Percentiles rank a stretch among this genome's conserved stretches.
phyloP scores from a whole-genome alignment of 1,284 basidiomycete genomes.

The Microstroma glucosiphilum region DNA sequence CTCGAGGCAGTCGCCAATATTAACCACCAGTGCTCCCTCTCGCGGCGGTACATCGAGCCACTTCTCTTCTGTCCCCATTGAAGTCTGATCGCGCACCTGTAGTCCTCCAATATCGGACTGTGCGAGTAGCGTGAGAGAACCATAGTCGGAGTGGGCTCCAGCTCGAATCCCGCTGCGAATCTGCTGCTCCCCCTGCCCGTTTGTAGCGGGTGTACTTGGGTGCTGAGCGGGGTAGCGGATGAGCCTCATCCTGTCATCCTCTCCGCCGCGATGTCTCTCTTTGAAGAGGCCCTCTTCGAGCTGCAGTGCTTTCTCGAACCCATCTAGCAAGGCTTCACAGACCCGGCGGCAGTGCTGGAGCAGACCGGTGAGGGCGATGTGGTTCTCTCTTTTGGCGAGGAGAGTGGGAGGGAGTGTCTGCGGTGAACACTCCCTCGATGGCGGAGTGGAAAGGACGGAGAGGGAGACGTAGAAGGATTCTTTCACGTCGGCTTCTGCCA shows the following conservation, averaged over 20 bases:
- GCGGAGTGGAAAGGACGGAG: background rate
- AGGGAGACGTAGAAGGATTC: conserved; percentile 38
- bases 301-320: conserved; percentile 30
- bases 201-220: background rate
- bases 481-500: conserved; percentile 32
- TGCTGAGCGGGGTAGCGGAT: conserved; percentile 35
- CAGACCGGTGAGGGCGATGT: conserved; percentile 17
- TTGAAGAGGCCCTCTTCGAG: conserved; percentile 18
- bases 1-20: conserved; percentile 69
- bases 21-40: conserved; percentile 73
- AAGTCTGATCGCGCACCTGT: conserved; percentile 56
- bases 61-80: conserved; percentile 58
- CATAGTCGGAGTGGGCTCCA: conserved; percentile 61
- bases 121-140: conserved; percentile 74
- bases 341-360: conserved; percentile 28
- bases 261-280: conserved; percentile 22
- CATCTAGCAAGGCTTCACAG: conserved; percentile 22
- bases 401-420: conserved; percentile 25
- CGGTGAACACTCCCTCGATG: conserved; percentile 1
- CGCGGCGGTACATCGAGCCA: conserved; percentile 70
- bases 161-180: conserved; percentile 26
- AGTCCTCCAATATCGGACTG: conserved; percentile 78
- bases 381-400: background rate
- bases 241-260: conserved; percentile 33
- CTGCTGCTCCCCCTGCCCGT: conserved; percentile 10